Conservation (phyloP, 2,329 filamentous ascomycete genomes). For the Thermoascus crustaceus region DNA sequence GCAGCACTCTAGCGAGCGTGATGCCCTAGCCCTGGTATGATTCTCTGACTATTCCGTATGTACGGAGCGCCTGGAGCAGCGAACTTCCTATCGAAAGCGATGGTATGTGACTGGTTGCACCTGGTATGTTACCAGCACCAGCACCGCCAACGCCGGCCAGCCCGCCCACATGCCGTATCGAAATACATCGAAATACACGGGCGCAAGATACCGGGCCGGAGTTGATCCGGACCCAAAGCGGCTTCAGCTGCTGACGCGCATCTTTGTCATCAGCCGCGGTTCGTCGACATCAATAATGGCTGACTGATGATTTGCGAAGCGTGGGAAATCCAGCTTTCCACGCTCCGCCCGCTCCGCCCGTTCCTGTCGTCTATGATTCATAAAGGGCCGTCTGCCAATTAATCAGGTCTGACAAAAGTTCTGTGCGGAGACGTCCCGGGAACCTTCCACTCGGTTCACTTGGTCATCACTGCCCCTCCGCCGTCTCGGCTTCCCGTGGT, state of each 20-base stretch:
- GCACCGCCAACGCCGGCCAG: background rate
- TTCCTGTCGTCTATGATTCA: no score
- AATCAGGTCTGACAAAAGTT: slow-evolving; percentile 2
- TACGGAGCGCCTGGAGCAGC: no score
- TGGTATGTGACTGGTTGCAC: no score
- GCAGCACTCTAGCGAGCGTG: no score
- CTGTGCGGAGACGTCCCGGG: slow-evolving; percentile 6
- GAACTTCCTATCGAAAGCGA: no score
- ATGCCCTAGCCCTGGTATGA: no score
- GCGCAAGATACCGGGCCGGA: background rate
- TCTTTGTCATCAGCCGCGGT: slow-evolving; percentile 22
- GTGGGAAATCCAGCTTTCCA: no score
- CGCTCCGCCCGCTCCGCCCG: no score
- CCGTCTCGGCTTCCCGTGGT: slow-evolving; percentile 11
- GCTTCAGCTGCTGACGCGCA: slow-evolving; percentile 16
- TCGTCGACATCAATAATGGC: slow-evolving; percentile 7
- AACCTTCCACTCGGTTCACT: slow-evolving; percentile 18
- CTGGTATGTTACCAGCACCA: no score
- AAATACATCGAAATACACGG: background rate
- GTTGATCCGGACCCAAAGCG: background rate
- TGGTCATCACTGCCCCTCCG: no score
- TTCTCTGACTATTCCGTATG: no score
- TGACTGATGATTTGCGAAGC: slow-evolving; percentile 21
- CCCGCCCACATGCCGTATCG: background rate
- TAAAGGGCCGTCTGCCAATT: no score